phyloP scores from a whole-genome alignment of 2,329 filamentous ascomycete species.

The Chlorencoelia australis region DNA sequence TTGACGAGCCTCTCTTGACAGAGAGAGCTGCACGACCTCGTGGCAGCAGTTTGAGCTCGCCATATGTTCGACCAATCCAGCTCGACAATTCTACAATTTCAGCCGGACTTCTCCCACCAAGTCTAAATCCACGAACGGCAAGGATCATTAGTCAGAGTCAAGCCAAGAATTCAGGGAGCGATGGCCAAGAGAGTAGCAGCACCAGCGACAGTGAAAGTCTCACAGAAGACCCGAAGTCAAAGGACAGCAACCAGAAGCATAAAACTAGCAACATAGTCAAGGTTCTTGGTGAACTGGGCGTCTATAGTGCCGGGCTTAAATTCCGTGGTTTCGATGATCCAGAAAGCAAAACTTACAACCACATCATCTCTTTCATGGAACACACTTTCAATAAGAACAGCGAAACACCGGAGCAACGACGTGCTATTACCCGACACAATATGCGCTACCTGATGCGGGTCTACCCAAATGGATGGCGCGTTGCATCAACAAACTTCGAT shows the following conservation, averaged over 20 bases:
- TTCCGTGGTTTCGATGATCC: conserved; percentile 70
- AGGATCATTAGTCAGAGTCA: conserved; percentile 15
- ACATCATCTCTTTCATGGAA: conserved; percentile 93
- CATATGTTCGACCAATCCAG: conserved; percentile 53
- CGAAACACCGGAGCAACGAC: conserved; percentile 65
- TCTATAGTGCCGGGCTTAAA: conserved; percentile 66
- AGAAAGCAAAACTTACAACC: conserved; percentile 80
- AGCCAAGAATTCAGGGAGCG: conserved; percentile 18
- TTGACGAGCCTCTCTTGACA: conserved; percentile 31
- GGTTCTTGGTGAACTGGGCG: conserved; percentile 73
- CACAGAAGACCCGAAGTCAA: conserved; percentile 40
- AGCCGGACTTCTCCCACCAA: conserved; percentile 42
- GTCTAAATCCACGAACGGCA: conserved; percentile 29
- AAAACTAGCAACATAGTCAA: conserved; percentile 78
- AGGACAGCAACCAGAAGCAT: conserved; percentile 46
- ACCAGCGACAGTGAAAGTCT: conserved; percentile 75
- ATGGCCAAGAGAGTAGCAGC: conserved; percentile 39
- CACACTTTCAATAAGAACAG: conserved; percentile 75
- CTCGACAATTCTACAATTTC: conserved; percentile 47
- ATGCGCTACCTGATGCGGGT: conserved; percentile 86
- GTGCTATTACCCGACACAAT: conserved; percentile 78
- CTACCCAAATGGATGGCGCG: conserved; percentile 73
- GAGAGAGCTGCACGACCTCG: conserved; percentile 42
- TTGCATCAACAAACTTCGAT: conserved; percentile 89
- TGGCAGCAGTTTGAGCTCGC: conserved; percentile 68